phyloP scores from a whole-genome alignment of 345 rosid genomes.

The Iberis pinnata region DNA sequence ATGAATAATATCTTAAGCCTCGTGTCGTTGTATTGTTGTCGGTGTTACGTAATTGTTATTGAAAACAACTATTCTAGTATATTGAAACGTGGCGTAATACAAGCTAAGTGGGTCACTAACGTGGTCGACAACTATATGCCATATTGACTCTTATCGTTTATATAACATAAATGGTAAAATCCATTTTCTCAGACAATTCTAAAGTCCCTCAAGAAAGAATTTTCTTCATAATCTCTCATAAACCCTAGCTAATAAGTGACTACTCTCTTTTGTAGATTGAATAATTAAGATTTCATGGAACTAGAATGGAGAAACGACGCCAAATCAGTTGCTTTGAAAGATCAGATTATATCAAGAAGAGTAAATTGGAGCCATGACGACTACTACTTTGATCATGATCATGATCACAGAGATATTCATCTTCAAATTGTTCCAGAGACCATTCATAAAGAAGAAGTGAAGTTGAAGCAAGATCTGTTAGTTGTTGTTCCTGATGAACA shows the following conservation, averaged over 20 bases:
- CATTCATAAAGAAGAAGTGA: slow-evolving; percentile 12
- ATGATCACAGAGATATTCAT: slow-evolving; percentile 16
- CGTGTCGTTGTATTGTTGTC: slow-evolving; percentile 9
- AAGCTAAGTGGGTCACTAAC: slow-evolving; percentile 2
- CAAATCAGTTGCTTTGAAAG: slow-evolving; percentile 10
- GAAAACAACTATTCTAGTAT: background rate
- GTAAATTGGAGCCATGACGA: slow-evolving; percentile 13
- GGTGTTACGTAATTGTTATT: slow-evolving; percentile 1
- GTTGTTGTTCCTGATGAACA: slow-evolving; percentile 47
- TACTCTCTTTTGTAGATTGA: slow-evolving; percentile 1
- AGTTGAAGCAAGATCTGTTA: background rate
- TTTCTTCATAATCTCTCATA: background rate
- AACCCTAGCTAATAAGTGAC: slow-evolving; percentile 14
- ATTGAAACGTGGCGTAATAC: slow-evolving; percentile 10
- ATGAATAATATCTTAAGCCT: no score
- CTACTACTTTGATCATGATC: slow-evolving; percentile 15
- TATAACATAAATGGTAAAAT: slow-evolving; percentile 4
- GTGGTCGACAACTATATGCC: slow-evolving; percentile 11
- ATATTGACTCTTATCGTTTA: slow-evolving; percentile 1
- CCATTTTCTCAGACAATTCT: slow-evolving; percentile 10
- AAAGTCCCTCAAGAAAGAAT: background rate
- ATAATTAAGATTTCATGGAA: slow-evolving; percentile 31
- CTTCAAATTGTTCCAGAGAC: slow-evolving; percentile 32
- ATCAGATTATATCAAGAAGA: background rate
- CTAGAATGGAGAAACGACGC: slow-evolving; percentile 17